Evolutionary conservation across 2,329 filamentous ascomycete genomes (phyloP).

Genomic region (Allantophomopsis cytisporea): DNA sequence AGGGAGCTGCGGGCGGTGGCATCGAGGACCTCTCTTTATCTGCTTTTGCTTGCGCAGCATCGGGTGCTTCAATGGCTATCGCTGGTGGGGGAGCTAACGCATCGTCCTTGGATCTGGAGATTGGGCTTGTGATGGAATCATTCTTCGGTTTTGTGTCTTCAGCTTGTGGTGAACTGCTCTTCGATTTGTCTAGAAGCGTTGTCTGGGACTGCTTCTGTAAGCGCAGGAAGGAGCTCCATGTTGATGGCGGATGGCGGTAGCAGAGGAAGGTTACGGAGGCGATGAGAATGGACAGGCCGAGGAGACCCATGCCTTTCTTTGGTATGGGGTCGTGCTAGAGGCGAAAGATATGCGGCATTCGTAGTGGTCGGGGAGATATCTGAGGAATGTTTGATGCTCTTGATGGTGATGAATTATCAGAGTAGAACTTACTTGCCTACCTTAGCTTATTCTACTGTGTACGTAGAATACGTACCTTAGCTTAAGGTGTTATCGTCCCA

Average conservation of each 20-base stretch:
- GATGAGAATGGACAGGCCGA: constrained; percentile 48
- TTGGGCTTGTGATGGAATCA: neutral
- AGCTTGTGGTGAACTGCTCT: constrained; percentile 2
- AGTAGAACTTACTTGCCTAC: no score
- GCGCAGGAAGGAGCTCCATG: constrained; percentile 26
- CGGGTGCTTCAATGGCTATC: no score
- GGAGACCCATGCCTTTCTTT: constrained; percentile 32
- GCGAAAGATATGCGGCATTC: no score
- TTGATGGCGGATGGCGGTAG: constrained; percentile 36
- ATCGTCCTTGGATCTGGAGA: neutral
- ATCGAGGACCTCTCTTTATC: neutral
- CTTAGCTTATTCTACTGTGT: no score
- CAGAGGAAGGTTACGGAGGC: constrained; percentile 44
- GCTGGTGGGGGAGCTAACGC: no score
- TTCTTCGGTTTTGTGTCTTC: neutral
- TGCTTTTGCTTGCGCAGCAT: constrained; percentile 1
- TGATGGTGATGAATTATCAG: no score
- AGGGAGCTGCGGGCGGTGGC: neutral
- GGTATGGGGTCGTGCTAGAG: no score
- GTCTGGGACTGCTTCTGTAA: constrained; percentile 4
- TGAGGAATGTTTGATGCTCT: no score
- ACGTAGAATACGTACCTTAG: no score
- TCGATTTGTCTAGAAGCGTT: neutral
- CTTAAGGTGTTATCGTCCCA: no score
- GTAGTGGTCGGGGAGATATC: no score